Base-by-base conservation (phyloP, 2,329 filamentous ascomycete genomes). In the Penicillium decumbens region DNA sequence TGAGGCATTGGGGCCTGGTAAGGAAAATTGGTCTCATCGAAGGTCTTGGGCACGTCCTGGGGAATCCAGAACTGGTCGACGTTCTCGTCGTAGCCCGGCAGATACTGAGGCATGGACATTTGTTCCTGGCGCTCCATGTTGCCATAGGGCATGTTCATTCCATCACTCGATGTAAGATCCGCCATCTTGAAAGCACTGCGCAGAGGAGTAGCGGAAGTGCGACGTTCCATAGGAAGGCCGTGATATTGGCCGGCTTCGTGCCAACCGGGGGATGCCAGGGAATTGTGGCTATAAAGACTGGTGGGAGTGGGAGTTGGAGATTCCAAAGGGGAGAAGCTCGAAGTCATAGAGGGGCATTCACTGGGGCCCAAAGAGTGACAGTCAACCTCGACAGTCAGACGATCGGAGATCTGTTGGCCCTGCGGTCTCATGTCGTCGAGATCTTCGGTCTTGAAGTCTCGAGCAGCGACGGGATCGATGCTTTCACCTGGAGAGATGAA, bases 271-370 rank as follows among this genome's bases (percentile, higher is more conserved):
- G 69, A 71, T 28, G 67, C 64, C 50, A 72, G 43, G 6, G 68
- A 69, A 15, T 61, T 58, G 45, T 71, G 68, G 51, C 69, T 70
- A 50, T 71, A 71, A 23, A 71, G 54, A 46, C 66, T 71, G 24
- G 68, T 70, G 3, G 69, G 68, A 2, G 69, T 71, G 1, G 67
- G 68, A 15, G 66, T 71, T 0, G 69, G 69, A 27, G 69, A 71
- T 39, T 71, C 69, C 58, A 71, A 60, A 46, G 68, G 67, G 15
- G 69, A 72, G 53, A 70, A 72, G 49, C 67, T 69, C 12, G 67
- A 69, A 38, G 61, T 64, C 66, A 70, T 71, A 15, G 68, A 71
- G 5, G 69, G 69, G 50, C 69, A 72, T 46, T 69, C 68, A 58
- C 64, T 71, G 20, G 69, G 65, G 44, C 69, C 66, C 54, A 71